phyloP scores from a whole-genome alignment of 2,329 filamentous ascomycete genomes.

The Aspergillus bombycis region DNA sequence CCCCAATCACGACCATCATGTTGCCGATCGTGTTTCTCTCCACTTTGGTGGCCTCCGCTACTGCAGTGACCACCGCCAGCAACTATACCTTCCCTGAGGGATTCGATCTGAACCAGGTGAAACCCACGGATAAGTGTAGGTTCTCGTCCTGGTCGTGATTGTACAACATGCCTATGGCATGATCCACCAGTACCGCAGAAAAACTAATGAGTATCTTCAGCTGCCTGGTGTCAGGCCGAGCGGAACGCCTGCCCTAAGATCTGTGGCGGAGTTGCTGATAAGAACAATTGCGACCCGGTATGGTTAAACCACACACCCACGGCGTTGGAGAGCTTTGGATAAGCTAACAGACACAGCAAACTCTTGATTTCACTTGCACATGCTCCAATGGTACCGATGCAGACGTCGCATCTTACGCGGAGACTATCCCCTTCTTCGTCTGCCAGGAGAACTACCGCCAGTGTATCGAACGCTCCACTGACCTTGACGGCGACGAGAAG shows the following conservation, averaged over 20 bases:
- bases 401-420: conserved; percentile 58
- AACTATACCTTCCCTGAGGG: conserved; percentile 44
- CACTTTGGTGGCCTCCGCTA: conserved; percentile 50
- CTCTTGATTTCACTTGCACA: conserved; percentile 59
- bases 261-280: conserved; percentile 55
- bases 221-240: conserved; percentile 62
- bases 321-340: conserved; percentile 5
- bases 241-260: conserved; percentile 63
- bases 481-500: conserved; percentile 46
- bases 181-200: background rate
- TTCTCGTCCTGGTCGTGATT: conserved; percentile 2
- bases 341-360: conserved; percentile 37
- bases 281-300: conserved; percentile 63
- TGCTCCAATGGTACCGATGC: conserved; percentile 60
- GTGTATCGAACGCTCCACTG: conserved; percentile 47
- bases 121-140: conserved; percentile 36
- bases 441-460: conserved; percentile 58
- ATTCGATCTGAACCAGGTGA: conserved; percentile 48
- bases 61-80: conserved; percentile 42
- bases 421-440: conserved; percentile 64
- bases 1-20: conserved; percentile 42
- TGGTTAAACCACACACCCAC: conserved; percentile 28
- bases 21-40: conserved; percentile 53
- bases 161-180: background rate
- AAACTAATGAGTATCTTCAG: conserved; percentile 30